Percentiles rank a stretch among this genome's conserved stretches.
These are phyloP conservation scores for Cryptococcus sp. DNA, from an alignment of 1,284 basidiomycete species.

Conservation along the genomic window DNA sequence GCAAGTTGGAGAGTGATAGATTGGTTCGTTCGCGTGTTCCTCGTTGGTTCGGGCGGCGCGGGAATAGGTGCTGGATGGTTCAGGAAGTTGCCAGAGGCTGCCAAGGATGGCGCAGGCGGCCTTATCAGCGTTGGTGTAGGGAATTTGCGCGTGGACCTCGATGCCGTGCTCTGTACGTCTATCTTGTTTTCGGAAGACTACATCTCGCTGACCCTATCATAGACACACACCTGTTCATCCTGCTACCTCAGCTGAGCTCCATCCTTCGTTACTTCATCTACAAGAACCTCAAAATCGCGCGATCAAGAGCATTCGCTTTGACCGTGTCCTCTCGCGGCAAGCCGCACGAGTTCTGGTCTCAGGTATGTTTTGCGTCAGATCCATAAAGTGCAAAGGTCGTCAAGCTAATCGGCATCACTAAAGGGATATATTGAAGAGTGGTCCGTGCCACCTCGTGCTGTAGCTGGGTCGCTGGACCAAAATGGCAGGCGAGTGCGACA, in stretches of 20 bases:
- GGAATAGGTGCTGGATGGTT: constrained; percentile 9
- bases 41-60: constrained; percentile 27
- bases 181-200: neutral
- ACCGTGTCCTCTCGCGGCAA: constrained; percentile 78
- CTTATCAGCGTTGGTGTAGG: constrained; percentile 36
- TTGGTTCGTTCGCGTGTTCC: constrained; percentile 47
- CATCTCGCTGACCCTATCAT: neutral
- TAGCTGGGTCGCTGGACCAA: constrained; percentile 32
- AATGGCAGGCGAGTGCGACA: constrained; percentile 24
- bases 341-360: constrained; percentile 73
- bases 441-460: constrained; percentile 63
- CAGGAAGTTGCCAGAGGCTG: constrained; percentile 22
- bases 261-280: constrained; percentile 78
- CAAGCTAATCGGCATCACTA: neutral
- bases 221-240: constrained; percentile 74
- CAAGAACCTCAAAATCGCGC: constrained; percentile 73
- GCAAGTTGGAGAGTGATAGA: constrained; percentile 42
- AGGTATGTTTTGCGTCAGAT: constrained; percentile 18
- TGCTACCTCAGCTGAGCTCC: constrained; percentile 69
- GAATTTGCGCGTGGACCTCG: constrained; percentile 26
- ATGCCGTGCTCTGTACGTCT: constrained; percentile 46
- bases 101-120: constrained; percentile 26
- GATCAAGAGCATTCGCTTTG: constrained; percentile 69
- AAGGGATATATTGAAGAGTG: constrained; percentile 82
- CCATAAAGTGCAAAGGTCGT: neutral